These are phyloP conservation scores for Meira miltonrushii DNA, from an alignment of 1,284 basidiomycete genomes.

Conservation along the genomic window DNA sequence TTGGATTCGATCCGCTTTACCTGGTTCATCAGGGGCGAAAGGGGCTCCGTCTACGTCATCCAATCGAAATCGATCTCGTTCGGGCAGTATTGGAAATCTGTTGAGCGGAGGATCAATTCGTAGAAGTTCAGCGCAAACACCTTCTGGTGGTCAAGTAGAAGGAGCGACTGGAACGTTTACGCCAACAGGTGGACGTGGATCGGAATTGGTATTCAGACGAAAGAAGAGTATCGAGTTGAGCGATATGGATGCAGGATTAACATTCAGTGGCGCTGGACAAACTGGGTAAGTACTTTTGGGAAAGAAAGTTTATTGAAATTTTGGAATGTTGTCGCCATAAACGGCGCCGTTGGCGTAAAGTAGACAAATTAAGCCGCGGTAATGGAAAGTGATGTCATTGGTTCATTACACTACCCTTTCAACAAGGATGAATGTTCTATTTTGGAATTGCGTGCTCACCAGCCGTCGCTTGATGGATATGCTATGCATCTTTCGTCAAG, in stretches of 20 bases:
- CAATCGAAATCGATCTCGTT: neutral
- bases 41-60: neutral
- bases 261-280: neutral
- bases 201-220: slow-evolving; percentile 7
- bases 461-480: too few species aligned
- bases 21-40: neutral
- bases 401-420: too few species aligned
- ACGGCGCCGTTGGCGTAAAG: too few species aligned
- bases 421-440: too few species aligned
- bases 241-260: slow-evolving; percentile 2
- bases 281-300: neutral
- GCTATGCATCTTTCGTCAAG: too few species aligned
- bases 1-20: neutral
- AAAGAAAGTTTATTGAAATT: neutral
- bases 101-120: neutral
- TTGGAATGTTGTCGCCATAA: too few species aligned
- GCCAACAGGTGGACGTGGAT: neutral
- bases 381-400: too few species aligned
- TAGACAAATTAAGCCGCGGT: too few species aligned
- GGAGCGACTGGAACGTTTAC: neutral
- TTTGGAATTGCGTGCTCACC: too few species aligned
- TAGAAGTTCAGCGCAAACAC: neutral
- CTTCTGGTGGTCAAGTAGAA: neutral
- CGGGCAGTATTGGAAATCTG: slow-evolving; percentile 3
- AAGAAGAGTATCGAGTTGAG: slow-evolving; percentile 13